Base-by-base conservation (phyloP, 2,329 filamentous ascomycete species). In the Hypoxylon sp. region DNA sequence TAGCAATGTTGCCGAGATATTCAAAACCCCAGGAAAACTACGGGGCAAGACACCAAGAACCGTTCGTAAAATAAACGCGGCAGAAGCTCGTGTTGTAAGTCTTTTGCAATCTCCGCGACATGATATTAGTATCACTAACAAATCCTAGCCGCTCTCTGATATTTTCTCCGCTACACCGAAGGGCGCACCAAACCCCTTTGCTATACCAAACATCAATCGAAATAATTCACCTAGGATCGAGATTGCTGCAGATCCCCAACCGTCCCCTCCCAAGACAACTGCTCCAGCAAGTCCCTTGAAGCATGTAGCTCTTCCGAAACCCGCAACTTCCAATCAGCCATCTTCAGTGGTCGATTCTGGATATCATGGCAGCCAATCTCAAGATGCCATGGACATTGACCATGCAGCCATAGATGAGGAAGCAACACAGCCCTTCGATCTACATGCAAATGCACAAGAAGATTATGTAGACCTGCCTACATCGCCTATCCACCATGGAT, bases 1-100 rank as follows among this genome's bases (percentile, higher is more conserved):
- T 75, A 98, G 96, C 69, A 95, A 95, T 78, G 91, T 98, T 67
- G 88, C 93, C 70, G 95, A 98, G 75, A 90, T 97, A n/a, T 98
- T 98, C 84, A 99, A 98, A 78, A 96, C 93, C 39, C 93, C 93
- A 2, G 92, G 92, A 62, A 95, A 93, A 78, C 81, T 96, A 78
- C 90, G 92, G 71, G 92, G 91, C 61, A 94, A 93, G 82, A 95
- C 92, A 29, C 92, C 93, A 46, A 87, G 91, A 68, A 93, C 92
- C 17, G 83, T 83, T 35, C 87, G 89, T 62, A 94, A 91, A 77
- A 81, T 80, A 53, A 85, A 86, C 74, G 81, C 82, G 8, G 79
- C 81, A 27, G 89, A 91, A 77, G 79, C 84, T 32, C 87, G 92
- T 74, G 87, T 89, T 69, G 91, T 93, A 84, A 80, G 89, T 82